Evolutionary conservation across 2,329 filamentous ascomycete species (phyloP).

Genomic region (Cadophora gregata): DNA sequence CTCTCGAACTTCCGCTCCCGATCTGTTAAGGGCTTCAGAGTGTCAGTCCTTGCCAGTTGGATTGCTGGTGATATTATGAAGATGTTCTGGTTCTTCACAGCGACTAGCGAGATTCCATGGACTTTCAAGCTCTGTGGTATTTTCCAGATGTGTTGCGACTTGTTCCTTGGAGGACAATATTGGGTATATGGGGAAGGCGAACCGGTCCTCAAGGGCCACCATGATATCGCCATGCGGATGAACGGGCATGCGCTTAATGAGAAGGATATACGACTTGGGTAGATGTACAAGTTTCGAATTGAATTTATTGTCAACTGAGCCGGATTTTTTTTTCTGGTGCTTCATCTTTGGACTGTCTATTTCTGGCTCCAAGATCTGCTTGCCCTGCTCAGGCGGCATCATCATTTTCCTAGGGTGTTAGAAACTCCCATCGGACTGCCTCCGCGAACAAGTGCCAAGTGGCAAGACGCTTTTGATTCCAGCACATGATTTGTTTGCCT

Average conservation of each 20-base stretch:
- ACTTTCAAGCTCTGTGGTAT: constrained; percentile 84
- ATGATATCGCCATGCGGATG: constrained; percentile 18
- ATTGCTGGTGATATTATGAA: constrained; percentile 83
- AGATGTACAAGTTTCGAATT: constrained; percentile 19
- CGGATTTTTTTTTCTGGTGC: background rate
- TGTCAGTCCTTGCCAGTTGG: constrained; percentile 80
- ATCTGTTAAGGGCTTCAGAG: constrained; percentile 78
- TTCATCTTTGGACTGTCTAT: background rate
- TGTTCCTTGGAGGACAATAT: constrained; percentile 77
- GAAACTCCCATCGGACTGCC: background rate
- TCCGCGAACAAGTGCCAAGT: background rate
- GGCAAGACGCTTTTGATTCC: background rate
- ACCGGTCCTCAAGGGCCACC: constrained; percentile 35
- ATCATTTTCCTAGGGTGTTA: background rate
- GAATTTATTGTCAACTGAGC: constrained; percentile 8
- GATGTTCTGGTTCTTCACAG: constrained; percentile 84
- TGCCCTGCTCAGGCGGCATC: too few relatives aligned
- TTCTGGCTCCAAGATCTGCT: background rate
- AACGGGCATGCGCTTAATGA: constrained; percentile 32
- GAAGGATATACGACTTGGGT: constrained; percentile 42
- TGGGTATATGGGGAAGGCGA: constrained; percentile 67
- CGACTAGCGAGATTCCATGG: constrained; percentile 71
- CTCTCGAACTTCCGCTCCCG: constrained; percentile 69
- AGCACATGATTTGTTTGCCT: background rate
- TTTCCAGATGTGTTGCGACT: constrained; percentile 80